Conservation (phyloP, 208 protist genomes). For the Acanthamoeba castellanii region DNA sequence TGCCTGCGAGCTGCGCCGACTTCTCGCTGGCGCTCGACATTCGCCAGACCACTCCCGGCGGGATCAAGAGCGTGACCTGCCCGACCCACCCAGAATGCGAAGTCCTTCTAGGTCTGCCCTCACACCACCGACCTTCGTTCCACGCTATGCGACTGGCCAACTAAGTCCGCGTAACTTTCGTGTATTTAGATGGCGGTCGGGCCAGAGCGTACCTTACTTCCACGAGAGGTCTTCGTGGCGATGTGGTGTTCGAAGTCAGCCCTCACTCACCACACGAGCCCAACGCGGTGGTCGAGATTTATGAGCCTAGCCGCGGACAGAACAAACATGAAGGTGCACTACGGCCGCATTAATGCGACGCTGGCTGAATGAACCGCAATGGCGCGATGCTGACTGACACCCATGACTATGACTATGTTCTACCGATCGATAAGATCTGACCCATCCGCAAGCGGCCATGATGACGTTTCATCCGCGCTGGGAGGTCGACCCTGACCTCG, state of each 20-base stretch:
- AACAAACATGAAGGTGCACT: constrained; percentile 6
- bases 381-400: not conserved
- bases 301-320: not conserved
- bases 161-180: not conserved
- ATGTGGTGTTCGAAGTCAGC: not conserved
- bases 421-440: not conserved
- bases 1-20: not conserved
- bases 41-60: not conserved
- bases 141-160: not conserved
- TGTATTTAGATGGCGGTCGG: not conserved
- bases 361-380: too few relatives aligned
- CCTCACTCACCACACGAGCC: not conserved
- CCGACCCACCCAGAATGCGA: not conserved
- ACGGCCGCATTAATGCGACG: not conserved
- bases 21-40: not conserved
- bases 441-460: not conserved
- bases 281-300: not conserved
- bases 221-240: not conserved
- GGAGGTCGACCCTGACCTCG: constrained; percentile 5
- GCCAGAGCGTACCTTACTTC: not conserved
- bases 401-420: not conserved
- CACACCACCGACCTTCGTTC: not conserved
- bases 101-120: not conserved
- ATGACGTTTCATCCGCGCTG: not conserved
- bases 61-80: not conserved